These are phyloP conservation scores for Cotoneaster glaucophyllus DNA, from an alignment of 306 rosid species.

Conservation along the genomic window DNA sequence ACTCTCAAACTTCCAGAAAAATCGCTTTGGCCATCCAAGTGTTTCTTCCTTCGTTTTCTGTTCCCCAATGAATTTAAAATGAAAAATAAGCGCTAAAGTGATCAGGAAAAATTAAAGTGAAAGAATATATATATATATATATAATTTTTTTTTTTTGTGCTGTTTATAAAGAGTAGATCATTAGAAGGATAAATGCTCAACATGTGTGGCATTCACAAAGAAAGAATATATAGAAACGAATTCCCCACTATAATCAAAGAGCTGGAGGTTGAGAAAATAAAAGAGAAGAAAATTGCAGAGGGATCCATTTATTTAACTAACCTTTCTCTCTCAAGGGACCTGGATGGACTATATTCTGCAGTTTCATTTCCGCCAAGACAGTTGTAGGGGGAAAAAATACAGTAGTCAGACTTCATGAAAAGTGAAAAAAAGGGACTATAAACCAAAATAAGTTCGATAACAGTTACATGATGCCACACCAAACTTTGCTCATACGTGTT, in stretches of 20 bases:
- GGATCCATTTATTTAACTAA: conserved; percentile 18
- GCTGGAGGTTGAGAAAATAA: neutral
- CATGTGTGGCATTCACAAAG: neutral
- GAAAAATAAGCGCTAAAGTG: neutral
- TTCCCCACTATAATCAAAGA: neutral
- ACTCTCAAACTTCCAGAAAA: conserved; percentile 57
- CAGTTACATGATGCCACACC: neutral
- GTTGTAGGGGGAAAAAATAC: neutral
- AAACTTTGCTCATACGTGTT: neutral
- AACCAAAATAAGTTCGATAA: neutral
- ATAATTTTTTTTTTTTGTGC: too few species aligned
- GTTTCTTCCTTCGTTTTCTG: conserved; percentile 55
- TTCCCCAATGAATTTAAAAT: conserved; percentile 32
- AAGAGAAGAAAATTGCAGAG: neutral
- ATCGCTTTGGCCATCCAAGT: conserved; percentile 47
- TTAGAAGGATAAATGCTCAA: neutral
- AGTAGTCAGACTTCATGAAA: neutral
- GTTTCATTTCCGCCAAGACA: conserved; percentile 25
- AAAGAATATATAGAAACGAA: neutral
- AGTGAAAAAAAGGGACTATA: neutral
- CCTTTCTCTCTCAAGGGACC: conserved; percentile 60
- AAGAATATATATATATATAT: too few species aligned
- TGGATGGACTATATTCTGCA: conserved; percentile 65
- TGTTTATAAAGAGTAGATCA: neutral
- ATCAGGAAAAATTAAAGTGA: neutral